Percentiles rank a stretch among this genome's conserved stretches.
Evolutionary conservation across 176 grass and related monocot genomes (phyloP).

Genomic region (Eremochloa ophiuroides): DNA sequence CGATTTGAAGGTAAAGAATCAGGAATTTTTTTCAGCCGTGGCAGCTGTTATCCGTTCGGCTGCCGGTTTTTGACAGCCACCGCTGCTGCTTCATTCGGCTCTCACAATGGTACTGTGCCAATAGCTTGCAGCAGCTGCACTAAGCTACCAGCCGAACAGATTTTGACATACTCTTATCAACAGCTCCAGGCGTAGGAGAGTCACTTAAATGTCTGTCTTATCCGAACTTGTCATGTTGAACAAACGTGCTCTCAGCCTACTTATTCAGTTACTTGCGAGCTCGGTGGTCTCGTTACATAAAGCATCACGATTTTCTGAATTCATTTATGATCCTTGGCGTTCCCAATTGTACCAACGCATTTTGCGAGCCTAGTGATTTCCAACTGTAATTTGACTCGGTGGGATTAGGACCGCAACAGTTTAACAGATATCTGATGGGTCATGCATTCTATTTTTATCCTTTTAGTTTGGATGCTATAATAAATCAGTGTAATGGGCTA

Average conservation of each 20-base stretch:
- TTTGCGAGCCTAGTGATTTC: neutral
- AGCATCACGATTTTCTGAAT: neutral
- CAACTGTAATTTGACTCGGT: neutral
- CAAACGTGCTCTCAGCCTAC: neutral
- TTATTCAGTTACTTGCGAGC: neutral
- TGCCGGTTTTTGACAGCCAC: too few species aligned
- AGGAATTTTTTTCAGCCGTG: neutral
- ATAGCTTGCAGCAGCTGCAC: too few species aligned
- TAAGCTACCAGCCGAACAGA: too few species aligned
- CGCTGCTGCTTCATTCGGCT: too few species aligned
- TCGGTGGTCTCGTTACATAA: neutral
- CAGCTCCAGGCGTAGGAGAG: neutral
- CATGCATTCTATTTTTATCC: neutral
- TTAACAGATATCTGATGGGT: neutral
- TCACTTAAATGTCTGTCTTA: neutral
- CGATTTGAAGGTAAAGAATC: conserved; percentile 45
- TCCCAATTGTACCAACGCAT: neutral
- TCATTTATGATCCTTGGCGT: neutral
- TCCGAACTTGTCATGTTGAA: neutral
- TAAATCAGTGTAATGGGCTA: neutral
- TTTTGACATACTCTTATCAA: too few species aligned
- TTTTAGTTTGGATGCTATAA: neutral
- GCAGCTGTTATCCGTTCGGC: too few species aligned
- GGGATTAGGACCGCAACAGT: neutral
- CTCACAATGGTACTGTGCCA: too few species aligned